Percentiles rank a stretch among this genome's conserved stretches.
Conservation (phyloP, 2,329 filamentous ascomycete genomes). For the Seiridium unicorne region DNA sequence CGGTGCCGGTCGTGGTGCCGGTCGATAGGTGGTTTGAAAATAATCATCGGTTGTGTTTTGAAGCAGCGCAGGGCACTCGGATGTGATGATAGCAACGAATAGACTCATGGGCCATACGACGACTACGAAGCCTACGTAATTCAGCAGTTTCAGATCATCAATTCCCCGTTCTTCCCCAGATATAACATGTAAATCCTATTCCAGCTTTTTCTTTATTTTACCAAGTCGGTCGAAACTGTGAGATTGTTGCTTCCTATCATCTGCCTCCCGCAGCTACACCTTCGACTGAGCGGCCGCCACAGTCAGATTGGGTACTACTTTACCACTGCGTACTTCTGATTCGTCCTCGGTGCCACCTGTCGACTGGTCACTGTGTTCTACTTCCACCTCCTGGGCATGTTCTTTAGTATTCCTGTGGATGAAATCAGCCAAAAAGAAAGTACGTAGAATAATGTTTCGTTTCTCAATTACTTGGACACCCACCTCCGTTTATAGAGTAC, state of each 20-base stretch:
- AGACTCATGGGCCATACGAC: slow-evolving; percentile 1
- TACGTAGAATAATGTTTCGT: too few relatives aligned
- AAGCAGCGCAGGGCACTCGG: neutral
- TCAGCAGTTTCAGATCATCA: neutral
- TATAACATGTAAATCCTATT: neutral
- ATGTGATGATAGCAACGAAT: neutral
- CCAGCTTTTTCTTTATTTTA: too few relatives aligned
- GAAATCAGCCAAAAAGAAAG: neutral
- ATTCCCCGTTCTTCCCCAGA: neutral
- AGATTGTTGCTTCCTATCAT: too few relatives aligned
- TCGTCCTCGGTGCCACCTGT: neutral
- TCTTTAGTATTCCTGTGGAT: neutral
- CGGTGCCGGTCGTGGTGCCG: slow-evolving; percentile 16
- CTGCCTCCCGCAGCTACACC: neutral
- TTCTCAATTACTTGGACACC: neutral
- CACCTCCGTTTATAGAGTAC: slow-evolving; percentile 29
- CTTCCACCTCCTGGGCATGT: neutral
- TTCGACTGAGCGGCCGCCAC: neutral
- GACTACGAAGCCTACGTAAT: neutral
- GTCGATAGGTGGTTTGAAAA: slow-evolving; percentile 10
- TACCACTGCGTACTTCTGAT: neutral
- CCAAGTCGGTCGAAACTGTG: too few relatives aligned
- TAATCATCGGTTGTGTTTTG: neutral
- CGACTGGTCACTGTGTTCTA: neutral
- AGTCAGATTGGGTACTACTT: neutral